Base-by-base conservation (phyloP, 176 grass and related monocot species). In the Eragrostis nindensis region DNA sequence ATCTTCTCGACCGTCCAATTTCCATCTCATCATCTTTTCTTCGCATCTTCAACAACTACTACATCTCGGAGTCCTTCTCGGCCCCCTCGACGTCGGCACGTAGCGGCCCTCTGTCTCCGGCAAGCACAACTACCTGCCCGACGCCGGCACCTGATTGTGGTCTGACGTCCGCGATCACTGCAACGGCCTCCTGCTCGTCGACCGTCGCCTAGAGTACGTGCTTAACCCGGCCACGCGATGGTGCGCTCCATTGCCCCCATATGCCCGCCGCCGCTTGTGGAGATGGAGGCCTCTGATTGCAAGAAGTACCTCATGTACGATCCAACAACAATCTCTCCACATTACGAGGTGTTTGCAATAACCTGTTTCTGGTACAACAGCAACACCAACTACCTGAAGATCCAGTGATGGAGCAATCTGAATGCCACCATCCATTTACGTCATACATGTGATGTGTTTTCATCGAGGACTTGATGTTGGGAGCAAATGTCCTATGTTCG, bases 161-260 rank as follows among this genome's bases (percentile, higher is more conserved):
- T 25, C 44, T 11, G 44, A 25, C 1, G 21, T 57, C 7, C 8
- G 1, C 21, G 55, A 60, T 5, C 56, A 60, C n/a, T 60, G 56
- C 56, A 60, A 26, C 48, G 77, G 77, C 36, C 63, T 80, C 22
- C 48, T 68, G 63, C 48, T 80, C 3, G 12, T n/a, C 18, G 1
- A 7, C 17, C 17, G 17, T 5, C 1, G 1, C 5, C 9, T 2
- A 11, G 6, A 60, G 21, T 76, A 26, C n/a, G 55, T 62, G 22
- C n/a, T 76, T 14, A 76, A 76, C 24, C 73, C 73, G 0, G 54
- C 54, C 21, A 61, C 73, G 38, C 54, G 54, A 17, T 24, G 36
- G 53, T 1, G 13, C 1, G 53, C 21, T 9, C 32, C 0, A 1
- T 1, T 74, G 32, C 30, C 50, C 16, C 30, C 36, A 14, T n/a